Base-by-base conservation (phyloP, 1,139 yeast genomes). In the Zygosaccharomyces sapae region DNA sequence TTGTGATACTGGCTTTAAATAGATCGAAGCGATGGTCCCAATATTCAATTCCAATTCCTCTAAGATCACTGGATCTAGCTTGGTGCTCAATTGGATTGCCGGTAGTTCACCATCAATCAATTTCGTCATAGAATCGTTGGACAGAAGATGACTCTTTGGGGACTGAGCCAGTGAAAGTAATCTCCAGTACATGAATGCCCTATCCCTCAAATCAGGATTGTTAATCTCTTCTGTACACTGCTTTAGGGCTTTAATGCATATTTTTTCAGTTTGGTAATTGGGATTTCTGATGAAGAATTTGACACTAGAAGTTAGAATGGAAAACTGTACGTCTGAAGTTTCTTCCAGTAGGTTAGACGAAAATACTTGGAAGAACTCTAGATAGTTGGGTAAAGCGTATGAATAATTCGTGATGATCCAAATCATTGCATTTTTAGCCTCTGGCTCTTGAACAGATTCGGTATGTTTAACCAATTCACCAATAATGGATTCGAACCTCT, bases 101-200 rank as follows among this genome's bases (percentile, higher is more conserved):
- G 95, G 95, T 36, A 80, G 63, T 1, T 72, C 70, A 20, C 81
- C 80, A 54, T 81, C 73, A 5, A 88, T 74, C 13, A 89, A 74
- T 40, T 74, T 73, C 54, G 78, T 77, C 4, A 58, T 38, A 3
- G 51, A 49, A 18, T 59, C 62, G 35, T 50, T 45, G 10, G 54
- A 50, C 10, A 60, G 33, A 6, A 43, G 27, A 5, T 47, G 36
- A 13, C 39, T 43, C 12, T 43, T 34, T 3, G 44, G 16, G 13
- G 58, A 44, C 25, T 52, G 58, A 0, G 70, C 65, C 0, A 81
- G 63, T 0, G 94, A 79, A 6, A 90, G 69, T 24, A 89, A 65
- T 46, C 96, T 73, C 95, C 95, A 86, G 65, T 90, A 90, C 69
- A 88, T 81, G 61, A 72, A 85, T 0, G 92, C 96, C 40, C 96